These are phyloP conservation scores for Thelonectria discophora DNA, from an alignment of 2,329 filamentous ascomycete genomes.

Conservation along the genomic window DNA sequence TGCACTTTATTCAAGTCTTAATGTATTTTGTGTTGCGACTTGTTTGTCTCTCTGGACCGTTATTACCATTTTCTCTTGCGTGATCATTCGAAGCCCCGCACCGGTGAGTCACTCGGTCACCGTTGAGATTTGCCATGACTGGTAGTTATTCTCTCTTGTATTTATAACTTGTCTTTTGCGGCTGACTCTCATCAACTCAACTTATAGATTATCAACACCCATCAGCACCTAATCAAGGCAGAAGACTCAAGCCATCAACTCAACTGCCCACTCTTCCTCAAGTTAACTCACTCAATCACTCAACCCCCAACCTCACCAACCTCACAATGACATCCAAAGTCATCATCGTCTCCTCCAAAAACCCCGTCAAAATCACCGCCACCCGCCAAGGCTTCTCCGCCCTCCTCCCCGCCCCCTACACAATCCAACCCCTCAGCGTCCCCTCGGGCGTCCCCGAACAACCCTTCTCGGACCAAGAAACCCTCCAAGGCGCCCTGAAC, in stretches of 20 bases:
- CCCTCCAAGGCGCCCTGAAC: conserved; percentile 51
- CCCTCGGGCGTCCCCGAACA: conserved; percentile 52
- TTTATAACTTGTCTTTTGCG: background rate
- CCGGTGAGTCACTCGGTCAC: too few species aligned
- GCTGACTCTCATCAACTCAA: too few species aligned
- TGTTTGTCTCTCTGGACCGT: background rate
- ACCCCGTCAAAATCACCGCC: conserved; percentile 49
- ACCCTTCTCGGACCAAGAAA: conserved; percentile 50
- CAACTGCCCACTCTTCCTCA: background rate
- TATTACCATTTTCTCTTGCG: too few species aligned
- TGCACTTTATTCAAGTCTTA: background rate
- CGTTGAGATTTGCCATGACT: too few species aligned
- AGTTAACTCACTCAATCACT: background rate
- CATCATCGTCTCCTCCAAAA: conserved; percentile 39
- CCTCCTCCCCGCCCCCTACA: conserved; percentile 46
- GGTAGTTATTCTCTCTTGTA: too few species aligned
- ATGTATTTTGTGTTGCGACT: background rate
- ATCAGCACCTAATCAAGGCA: too few species aligned
- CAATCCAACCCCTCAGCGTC: conserved; percentile 44
- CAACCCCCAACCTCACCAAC: too few species aligned
- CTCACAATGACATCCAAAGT: conserved; percentile 7
- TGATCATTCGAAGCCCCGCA: too few species aligned
- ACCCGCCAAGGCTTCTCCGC: conserved; percentile 47
- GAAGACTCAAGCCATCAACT: background rate
- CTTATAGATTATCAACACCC: too few species aligned